Conservation (phyloP, 2,329 filamentous ascomycete genomes). For the Microsporum ferrugineum region DNA sequence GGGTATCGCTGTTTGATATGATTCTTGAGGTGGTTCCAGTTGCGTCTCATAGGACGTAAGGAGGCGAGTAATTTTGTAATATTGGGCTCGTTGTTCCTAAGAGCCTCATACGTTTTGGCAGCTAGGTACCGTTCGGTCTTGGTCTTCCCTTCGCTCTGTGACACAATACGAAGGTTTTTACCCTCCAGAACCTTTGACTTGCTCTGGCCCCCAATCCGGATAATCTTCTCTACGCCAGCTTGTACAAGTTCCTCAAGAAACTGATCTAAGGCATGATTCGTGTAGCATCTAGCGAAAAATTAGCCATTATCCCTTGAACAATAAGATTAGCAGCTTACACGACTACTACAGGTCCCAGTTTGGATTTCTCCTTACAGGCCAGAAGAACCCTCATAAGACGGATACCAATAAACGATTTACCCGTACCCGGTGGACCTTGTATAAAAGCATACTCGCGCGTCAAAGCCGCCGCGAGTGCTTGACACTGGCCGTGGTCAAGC, state of each 20-base stretch:
- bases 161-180: constrained; percentile 38
- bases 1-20: background rate
- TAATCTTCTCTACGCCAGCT: constrained; percentile 46
- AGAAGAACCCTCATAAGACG: constrained; percentile 43
- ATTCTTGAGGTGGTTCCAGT: background rate
- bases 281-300: constrained; percentile 41
- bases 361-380: constrained; percentile 18
- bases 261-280: constrained; percentile 56
- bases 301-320: background rate
- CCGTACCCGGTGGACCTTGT: constrained; percentile 60
- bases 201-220: constrained; percentile 51
- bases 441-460: constrained; percentile 46
- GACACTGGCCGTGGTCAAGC: constrained; percentile 38
- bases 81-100: background rate
- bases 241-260: constrained; percentile 53
- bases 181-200: constrained; percentile 43
- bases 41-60: background rate
- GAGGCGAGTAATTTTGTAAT: background rate
- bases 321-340: background rate
- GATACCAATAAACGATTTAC: constrained; percentile 53
- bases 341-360: constrained; percentile 34
- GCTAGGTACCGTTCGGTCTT: background rate
- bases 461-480: constrained; percentile 20
- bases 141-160: constrained; percentile 26
- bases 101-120: background rate